These are phyloP conservation scores for Glycine soja DNA, from an alignment of 306 rosid genomes.

Conservation along the genomic window DNA sequence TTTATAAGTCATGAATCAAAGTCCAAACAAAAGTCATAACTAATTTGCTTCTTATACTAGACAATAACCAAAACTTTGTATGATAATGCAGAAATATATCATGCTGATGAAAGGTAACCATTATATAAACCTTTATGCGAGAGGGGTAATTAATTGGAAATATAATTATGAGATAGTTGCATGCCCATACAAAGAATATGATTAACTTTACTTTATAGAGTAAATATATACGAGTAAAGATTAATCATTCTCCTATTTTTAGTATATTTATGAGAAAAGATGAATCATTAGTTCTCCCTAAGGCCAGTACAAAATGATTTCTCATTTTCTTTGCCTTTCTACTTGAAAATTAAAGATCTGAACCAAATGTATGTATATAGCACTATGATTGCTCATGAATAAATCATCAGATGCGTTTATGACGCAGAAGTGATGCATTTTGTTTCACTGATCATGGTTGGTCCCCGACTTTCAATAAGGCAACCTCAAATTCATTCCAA, in stretches of 20 bases:
- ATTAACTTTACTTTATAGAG: background rate
- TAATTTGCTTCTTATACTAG: background rate
- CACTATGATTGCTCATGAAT: background rate
- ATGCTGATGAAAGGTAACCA: constrained; percentile 31
- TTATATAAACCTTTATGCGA: constrained; percentile 14
- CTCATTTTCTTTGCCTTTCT: background rate
- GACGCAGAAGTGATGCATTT: background rate
- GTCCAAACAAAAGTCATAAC: background rate
- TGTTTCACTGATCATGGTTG: background rate
- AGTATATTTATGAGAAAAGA: background rate
- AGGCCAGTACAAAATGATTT: too few relatives aligned
- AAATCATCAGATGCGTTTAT: background rate
- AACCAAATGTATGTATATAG: constrained; percentile 1
- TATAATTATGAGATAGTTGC: constrained; percentile 6
- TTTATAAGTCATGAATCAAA: background rate
- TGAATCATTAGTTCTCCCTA: background rate
- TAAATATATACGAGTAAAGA: background rate
- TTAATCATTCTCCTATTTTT: background rate
- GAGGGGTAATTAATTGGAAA: background rate
- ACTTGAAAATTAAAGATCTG: constrained; percentile 6
- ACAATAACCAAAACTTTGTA: background rate
- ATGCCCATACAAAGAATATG: background rate
- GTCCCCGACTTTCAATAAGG: background rate
- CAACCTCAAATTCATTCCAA: too few relatives aligned
- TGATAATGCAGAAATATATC: constrained; percentile 21